Evolutionary conservation across 768 basidiomycete species (phyloP), one percentile per base, ranked within the genome.

Genomic region (Obba rivulosa): DNA sequence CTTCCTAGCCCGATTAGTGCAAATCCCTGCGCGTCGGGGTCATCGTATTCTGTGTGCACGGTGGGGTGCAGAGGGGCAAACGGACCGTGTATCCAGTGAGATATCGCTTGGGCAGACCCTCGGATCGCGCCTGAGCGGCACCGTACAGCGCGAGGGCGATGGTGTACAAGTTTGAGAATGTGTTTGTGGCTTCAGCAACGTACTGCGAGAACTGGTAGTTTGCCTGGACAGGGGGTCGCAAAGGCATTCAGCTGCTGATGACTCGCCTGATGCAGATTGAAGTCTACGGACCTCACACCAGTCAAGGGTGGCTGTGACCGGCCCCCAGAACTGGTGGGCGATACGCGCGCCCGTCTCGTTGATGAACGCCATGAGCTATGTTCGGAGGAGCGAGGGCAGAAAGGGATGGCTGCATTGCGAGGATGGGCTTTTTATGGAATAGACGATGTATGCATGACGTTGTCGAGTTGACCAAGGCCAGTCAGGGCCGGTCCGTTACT

Each of bases 201-300:
- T 86, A 87, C 14, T 77, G 76, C 3, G 83, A 80, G 65, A 87
- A 85, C 60, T 85, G 81, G 65, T 90, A 87, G 62, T 90, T 92
- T 43, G 75, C 71, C 81, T 91, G 56, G 25, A 48, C 20, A 39
- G 31, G 36, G 16, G 25, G 41, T 35, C 21, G 42, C n/a, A 34
- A 25, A 34, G 17, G 37, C 31, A 34, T 34, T 35, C 31, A 24
- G 52, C n/a, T n/a, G 34, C 40, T 25, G 52, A 49, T 11, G 4
- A n/a, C 14, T 13, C 14, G 40, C 18, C 28, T 24, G 10, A 35
- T n/a, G 20, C 41, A 50, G 43, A 23, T 10, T 34, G 31, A 44
- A 16, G 13, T 14, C 58, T 59, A 45, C 64, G 71, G 34, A 71
- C 83, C 72, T 87, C 84, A 57, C 85, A 87, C 83, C 84, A 87